A percentile compares a stretch with the other conserved stretches of the same genome.
Evolutionary conservation across 441 rosid species (phyloP).

Genomic region (Dalechampia spathulata): DNA sequence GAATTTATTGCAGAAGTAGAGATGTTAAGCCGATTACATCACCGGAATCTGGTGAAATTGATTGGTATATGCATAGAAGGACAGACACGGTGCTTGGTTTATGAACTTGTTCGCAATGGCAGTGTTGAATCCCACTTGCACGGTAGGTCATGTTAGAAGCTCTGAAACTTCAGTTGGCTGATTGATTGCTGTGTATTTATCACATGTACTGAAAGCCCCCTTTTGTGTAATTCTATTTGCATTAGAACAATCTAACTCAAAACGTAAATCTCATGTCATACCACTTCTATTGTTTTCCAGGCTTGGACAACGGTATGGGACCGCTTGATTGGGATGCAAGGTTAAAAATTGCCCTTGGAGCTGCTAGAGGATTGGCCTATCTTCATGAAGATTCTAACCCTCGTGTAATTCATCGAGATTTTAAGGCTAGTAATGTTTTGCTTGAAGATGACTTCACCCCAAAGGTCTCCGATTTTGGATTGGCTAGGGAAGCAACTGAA

Average conservation of each 20-base stretch:
- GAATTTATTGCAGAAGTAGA: slow-evolving; percentile 94
- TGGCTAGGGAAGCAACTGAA: slow-evolving; percentile 97
- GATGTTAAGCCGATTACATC: slow-evolving; percentile 97
- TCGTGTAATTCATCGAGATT: slow-evolving; percentile 94
- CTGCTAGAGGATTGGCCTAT: slow-evolving; percentile 96
- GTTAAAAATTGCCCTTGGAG: slow-evolving; percentile 94
- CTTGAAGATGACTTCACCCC: slow-evolving; percentile 89
- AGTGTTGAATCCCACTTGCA: slow-evolving; percentile 98
- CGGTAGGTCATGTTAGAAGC: slow-evolving; percentile 39
- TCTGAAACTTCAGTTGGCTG: background rate
- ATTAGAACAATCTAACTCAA: background rate
- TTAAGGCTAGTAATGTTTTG: slow-evolving; percentile 93
- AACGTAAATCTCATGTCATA: slow-evolving; percentile 2
- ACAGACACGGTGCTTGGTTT: slow-evolving; percentile 68
- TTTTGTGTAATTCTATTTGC: slow-evolving; percentile 2
- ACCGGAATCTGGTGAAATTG: slow-evolving; percentile 91
- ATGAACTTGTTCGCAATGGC: slow-evolving; percentile 86
- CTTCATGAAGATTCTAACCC: slow-evolving; percentile 99
- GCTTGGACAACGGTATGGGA: slow-evolving; percentile 48
- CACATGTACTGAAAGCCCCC: background rate
- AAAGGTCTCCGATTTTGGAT: slow-evolving; percentile 95
- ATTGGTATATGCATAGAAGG: slow-evolving; percentile 94
- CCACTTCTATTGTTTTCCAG: slow-evolving; percentile 25
- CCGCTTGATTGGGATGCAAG: slow-evolving; percentile 96
- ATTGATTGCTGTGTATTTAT: background rate